Conservation (phyloP, 495 filamentous ascomycete species). For the Rostrohypoxylon terebratum region DNA sequence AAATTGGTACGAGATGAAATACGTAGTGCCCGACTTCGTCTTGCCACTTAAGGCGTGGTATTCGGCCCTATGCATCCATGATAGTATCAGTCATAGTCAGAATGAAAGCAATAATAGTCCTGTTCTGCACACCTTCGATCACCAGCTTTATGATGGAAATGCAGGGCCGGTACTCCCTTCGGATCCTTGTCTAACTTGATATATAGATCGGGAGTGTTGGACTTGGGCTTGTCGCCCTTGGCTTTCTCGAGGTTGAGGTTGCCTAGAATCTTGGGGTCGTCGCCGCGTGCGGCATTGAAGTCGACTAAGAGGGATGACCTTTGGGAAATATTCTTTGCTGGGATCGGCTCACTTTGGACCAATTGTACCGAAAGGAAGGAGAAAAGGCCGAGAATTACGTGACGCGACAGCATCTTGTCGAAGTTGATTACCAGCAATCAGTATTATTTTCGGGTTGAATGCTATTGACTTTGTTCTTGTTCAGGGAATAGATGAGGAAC, state of each 20-base stretch:
- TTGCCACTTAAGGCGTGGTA: conserved; percentile 31
- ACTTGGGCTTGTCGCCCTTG: conserved; percentile 28
- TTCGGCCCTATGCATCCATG: conserved; percentile 41
- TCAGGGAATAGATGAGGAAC: background rate
- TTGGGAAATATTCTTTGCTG: background rate
- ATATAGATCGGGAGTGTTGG: conserved; percentile 26
- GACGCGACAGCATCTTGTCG: conserved; percentile 12
- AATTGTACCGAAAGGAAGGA: background rate
- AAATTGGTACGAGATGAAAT: conserved; percentile 40
- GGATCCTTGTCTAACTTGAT: conserved; percentile 33
- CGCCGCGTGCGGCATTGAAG: conserved; percentile 29
- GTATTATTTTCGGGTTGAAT: background rate
- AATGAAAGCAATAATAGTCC: too few relatives aligned
- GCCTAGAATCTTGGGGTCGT: conserved; percentile 38
- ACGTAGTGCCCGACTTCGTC: conserved; percentile 36
- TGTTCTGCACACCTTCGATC: conserved; percentile 20
- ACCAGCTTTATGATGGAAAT: conserved; percentile 33
- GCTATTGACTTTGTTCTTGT: background rate
- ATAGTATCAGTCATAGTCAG: conserved; percentile 1
- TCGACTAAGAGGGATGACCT: conserved; percentile 26
- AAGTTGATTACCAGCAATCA: background rate
- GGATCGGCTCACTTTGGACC: conserved; percentile 27
- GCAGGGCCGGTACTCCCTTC: conserved; percentile 21
- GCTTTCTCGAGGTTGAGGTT: conserved; percentile 32
- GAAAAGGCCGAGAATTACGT: conserved; percentile 17